Evolutionary conservation across 495 filamentous ascomycete species (phyloP), one percentile per base, ranked within the genome.

Genomic region (Letharia lupina): DNA sequence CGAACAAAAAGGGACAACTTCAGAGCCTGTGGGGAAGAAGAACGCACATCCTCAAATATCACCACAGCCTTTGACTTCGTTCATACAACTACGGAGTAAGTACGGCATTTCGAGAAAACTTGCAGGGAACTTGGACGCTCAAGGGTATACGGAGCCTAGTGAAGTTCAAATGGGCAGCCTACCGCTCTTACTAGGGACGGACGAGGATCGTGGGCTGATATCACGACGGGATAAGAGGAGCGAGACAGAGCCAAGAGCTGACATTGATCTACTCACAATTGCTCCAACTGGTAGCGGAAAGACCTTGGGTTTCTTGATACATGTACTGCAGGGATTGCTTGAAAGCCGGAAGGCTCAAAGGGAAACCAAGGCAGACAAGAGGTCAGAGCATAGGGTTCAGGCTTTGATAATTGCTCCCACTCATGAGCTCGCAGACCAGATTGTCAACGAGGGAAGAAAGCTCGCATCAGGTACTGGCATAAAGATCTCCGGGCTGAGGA

Each of bases 281-380:
- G 94, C 94, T 18, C 95, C 95, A 4, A 99, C 94, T 5, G 94
- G 94, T 28, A 96, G 92, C 72, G 94, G 94, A n/a, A 99, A 99
- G 78, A 98, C 94, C 0, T 75, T 98, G 63, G 89, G 91, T 5
- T 99, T 96, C 71, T 75, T 98, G 73, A 88, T 99, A 37, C 91
- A 92, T 0, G 81, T 91, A 23, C 81, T 98, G 60, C 87, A 96
- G 72, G 80, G 82, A 59, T 84, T 93, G 57, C 77, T 93, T 40
- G 78, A 77, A 56, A 75, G 79, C 64, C 78, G 80, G 63, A 77
- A 78, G 77, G 70, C 71, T 75, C 66, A 76, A 76, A 45, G 76
- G 60, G 76, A 80, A 54, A 62, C 71, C 61, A 35, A 56, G 60
- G 63, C 73, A 39, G 74, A 77, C 10, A 41, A 50, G 7, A 35